phyloP scores from a whole-genome alignment of 2,329 filamentous ascomycete species.

The Phyllosticta citriasiana region DNA sequence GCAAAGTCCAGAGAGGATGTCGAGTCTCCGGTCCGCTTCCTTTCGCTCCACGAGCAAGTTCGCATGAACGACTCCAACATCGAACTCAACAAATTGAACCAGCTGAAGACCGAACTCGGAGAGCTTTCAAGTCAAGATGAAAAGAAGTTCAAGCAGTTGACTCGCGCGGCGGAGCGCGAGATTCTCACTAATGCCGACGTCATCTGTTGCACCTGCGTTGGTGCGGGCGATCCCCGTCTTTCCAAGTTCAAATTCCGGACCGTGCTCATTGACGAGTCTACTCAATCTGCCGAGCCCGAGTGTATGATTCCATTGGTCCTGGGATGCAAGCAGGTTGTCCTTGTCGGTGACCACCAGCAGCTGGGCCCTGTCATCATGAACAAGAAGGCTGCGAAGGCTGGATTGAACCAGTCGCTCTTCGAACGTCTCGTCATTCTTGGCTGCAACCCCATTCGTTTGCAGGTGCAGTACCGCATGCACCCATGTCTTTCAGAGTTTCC shows the following conservation, averaged over 20 bases:
- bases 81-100: constrained; percentile 82
- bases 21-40: constrained; percentile 92
- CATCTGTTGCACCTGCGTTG: constrained; percentile 97
- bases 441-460: constrained; percentile 80
- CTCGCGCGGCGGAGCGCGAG: constrained; percentile 85
- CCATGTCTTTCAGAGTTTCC: constrained; percentile 94
- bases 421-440: constrained; percentile 91
- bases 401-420: constrained; percentile 95
- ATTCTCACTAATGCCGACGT: constrained; percentile 94
- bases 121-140: constrained; percentile 93
- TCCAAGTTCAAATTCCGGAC: constrained; percentile 98
- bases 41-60: constrained; percentile 93
- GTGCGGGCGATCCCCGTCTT: constrained; percentile 88
- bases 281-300: constrained; percentile 93
- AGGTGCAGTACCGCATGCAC: constrained; percentile 98
- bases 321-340: constrained; percentile 97
- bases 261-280: constrained; percentile 95
- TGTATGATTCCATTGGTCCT: constrained; percentile 98
- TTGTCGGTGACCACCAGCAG: constrained; percentile 97
- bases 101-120: constrained; percentile 83
- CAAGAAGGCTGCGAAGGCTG: constrained; percentile 97
- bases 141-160: constrained; percentile 96
- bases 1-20: constrained; percentile 98
- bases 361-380: constrained; percentile 99
- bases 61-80: constrained; percentile 95